Evolutionary conservation across 2,329 filamentous ascomycete genomes (phyloP), one percentile per base, ranked within the genome.

Genomic region (Colletotrichum graminicola): DNA sequence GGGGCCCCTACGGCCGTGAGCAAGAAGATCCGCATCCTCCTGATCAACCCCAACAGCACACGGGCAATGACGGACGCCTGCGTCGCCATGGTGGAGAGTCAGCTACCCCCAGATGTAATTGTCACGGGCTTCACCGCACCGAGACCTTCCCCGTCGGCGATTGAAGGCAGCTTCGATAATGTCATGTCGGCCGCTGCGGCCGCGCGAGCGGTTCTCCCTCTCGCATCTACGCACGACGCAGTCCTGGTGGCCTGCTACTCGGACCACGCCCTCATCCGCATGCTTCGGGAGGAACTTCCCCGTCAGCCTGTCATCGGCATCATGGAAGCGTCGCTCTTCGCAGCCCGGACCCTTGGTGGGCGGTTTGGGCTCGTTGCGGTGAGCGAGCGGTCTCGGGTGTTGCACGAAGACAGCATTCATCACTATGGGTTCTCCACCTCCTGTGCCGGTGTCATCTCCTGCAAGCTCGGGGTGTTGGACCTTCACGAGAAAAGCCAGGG

Each of bases 11-110:
- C 10, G n/a, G 7, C 39, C 8, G 60, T 47, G 39, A 14, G 60
- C 18, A 66, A 61, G 39, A 70, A 70, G 47, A 70, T 70, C 2
- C 71, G 49, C 71, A 89, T 94, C 71, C 85, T 95, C 45, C 84
- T 95, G 72, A 86, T 95, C 75, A 95, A 96, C 77, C 93, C 93
- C 36, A 95, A 95, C 81, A 94, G 92, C 3, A 94, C 91, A 0
- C 76, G 82, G 66, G 83, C 86, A 64, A 95, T 95, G 92, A 95
- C 92, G 5, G 83, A 89, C 5, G 89, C 87, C 36, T 84, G 94
- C 75, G 85, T 86, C 65, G 76, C 81, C 56, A 82, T 85, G 60
- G 83, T 90, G 63, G 79, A 82, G 52, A 76, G 79, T 61, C 76
- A 86, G 73, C 74, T 81, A 21, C 75, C 85, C 1, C 76, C 80